Evolutionary conservation across 2,329 filamentous ascomycete species (phyloP), one percentile per base, ranked within the genome.

Genomic region (Alternaria triticina): DNA sequence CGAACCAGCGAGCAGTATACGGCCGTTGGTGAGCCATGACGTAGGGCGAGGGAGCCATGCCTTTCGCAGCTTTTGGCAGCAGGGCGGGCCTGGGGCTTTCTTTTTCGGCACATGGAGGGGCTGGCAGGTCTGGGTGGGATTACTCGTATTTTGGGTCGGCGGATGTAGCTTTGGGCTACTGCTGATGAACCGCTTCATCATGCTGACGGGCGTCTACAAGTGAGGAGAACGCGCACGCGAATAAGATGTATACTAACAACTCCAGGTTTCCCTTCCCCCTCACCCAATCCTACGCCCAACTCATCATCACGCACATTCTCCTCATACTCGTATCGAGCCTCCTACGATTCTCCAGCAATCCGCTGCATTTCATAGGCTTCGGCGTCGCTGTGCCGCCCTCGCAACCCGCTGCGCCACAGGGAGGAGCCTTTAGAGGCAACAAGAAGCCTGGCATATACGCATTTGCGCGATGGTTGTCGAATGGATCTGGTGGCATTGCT

Each of bases 181-280:
- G 56, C 76, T 85, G 60, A 84, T 85, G 82, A 85, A 86, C 66
- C 77, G 84, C 57, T 85, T 86, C 66, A 83, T 86, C 62, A 74
- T 86, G 62, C 79, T 81, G 76, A 85, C 82, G 60, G 83, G 83
- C 54, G 80, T 83, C 27, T 84, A 81, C 69, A 81, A 81, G 77
- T 80, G 59, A 59, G 73, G 33, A 28, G 22, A 49, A 25, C 11
- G 22, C 25, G 10, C 22, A 22, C 15, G 27, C 20, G 15, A n/a
- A 1, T 22, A 33, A 12, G 9, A n/a, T 33, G 27, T 13, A 30
- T 59, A 59, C 74, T 77, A 58, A 78, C 28, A 5, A 2, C 2
- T 11, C 15, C 70, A 86, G 83, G 68, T 86, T 87, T 63, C 83
- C 83, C 1, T 87, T 85, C 63, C 85, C 85, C 13, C 75, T 87